Evolutionary conservation across 768 basidiomycete genomes (phyloP).

Genomic region (Kwoniella europaea): DNA sequence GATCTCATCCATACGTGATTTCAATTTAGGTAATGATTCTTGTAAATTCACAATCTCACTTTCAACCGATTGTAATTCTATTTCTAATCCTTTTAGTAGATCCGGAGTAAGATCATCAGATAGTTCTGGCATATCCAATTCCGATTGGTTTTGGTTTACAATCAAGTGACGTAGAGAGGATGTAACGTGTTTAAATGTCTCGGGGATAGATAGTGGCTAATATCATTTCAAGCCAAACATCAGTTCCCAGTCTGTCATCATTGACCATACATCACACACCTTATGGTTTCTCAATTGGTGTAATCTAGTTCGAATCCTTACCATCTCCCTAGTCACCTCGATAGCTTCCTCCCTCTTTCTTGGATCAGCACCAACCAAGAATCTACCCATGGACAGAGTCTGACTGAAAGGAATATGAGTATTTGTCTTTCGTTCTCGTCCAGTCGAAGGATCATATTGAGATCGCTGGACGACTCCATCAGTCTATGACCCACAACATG

Average conservation of each 20-base stretch:
- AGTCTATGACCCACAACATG: not conserved
- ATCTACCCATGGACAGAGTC: constrained; percentile 87
- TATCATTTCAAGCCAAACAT: not conserved
- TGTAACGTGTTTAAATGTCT: constrained; percentile 41
- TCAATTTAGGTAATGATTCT: constrained; percentile 28
- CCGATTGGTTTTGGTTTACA: not conserved
- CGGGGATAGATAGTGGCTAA: constrained; percentile 45
- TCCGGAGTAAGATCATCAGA: constrained; percentile 32
- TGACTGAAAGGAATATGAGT: constrained; percentile 90
- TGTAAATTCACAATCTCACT: constrained; percentile 40
- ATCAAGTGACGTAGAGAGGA: constrained; percentile 15
- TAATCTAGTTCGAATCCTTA: constrained; percentile 69
- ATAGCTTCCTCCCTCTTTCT: constrained; percentile 75
- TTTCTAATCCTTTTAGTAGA: constrained; percentile 39
- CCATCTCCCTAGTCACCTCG: constrained; percentile 71
- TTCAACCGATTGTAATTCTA: constrained; percentile 28
- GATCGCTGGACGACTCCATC: constrained; percentile 40
- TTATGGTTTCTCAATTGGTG: constrained; percentile 73
- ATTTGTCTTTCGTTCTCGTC: constrained; percentile 93
- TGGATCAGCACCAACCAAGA: constrained; percentile 74
- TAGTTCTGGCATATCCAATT: not conserved
- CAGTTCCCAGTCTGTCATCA: not conserved
- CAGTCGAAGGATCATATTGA: constrained; percentile 81
- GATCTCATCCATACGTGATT: constrained; percentile 65
- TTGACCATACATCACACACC: constrained; percentile 60